Base-by-base conservation (phyloP, 495 filamentous ascomycete genomes). In the Penicillium maclennaniae region DNA sequence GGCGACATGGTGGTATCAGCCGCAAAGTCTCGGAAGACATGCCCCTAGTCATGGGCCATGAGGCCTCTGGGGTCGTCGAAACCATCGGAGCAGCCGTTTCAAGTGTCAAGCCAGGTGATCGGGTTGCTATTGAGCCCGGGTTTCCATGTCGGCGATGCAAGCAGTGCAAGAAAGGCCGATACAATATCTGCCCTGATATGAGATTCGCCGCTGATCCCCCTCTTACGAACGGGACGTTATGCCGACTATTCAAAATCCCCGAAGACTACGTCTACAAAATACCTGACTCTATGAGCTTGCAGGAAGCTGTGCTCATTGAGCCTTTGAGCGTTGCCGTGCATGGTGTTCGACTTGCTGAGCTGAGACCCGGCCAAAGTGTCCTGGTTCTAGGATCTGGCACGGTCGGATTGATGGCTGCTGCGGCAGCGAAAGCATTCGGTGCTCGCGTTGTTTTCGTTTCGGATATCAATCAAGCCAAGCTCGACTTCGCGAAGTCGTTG, bases 331-430 rank as follows among this genome's bases (percentile, higher is more conserved):
- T 95, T 7, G 89, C 83, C 6, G 87, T 92, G 42, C 87, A 91
- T 65, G 85, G 91, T 43, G 76, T 79, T 40, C 79, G 80, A 55
- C 82, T 88, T 66, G 87, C 84, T 0, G 73, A 62, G 45, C 71
- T 92, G 16, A 69, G 69, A 49, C 85, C 87, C 0, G 88, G 88
- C 7, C 76, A 88, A 51, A 75, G 67, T 7, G 83, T 92, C 2
- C 79, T 92, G 1, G 81, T 92, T 9, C 89, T 90, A 72, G 89
- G 89, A 19, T 87, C 87, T 19, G 89, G 89, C 0, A 87, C 89
- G 15, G 86, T 95, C 4, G 89, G 89, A 0, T 76, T 92, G 17
- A 80, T 92, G 16, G 88, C 85, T 67, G 82, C 79, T 14, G 86
- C 88, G 14, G 87, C 89, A 0, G 85, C 85, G 10, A 77, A 76